Base-by-base conservation (phyloP, 2,329 filamentous ascomycete genomes). In the Pseudogymnoascus sp. region DNA sequence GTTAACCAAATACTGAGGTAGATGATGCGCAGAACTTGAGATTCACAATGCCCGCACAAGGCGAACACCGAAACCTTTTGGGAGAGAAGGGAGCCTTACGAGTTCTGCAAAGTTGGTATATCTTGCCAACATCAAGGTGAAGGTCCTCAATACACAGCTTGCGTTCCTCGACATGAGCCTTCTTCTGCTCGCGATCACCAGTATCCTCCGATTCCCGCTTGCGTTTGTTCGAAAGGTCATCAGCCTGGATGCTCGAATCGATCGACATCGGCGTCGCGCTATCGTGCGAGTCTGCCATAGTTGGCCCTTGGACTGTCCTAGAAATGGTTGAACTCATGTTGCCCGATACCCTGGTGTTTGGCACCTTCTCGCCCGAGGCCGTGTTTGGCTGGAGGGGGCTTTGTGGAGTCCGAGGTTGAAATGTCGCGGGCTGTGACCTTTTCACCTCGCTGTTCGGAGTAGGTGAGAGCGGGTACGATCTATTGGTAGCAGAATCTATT, bases 81-180 rank as follows among this genome's bases (percentile, higher is more conserved):
- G 63, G 59, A 64, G 66, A 71, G 66, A 77, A 79, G 82, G 81
- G 79, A 80, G 80, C 75, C 84, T 86, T 87, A 87, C 84, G 80
- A 78, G 79, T 84, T 80, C 81, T 83, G 80, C 84, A 84, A 77
- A 88, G 79, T 71, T 87, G 80, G 76, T 87, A 87, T 77, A 87
- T 87, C 72, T 82, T 78, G 76, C 85, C 85, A 66, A 88, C 84
- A 79, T 88, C 84, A 71, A 84, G 75, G 73, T 88, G 85, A 69
- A 88, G 79, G 75, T 86, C 82, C 70, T 86, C 80, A 75, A 88
- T 86, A 76, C 82, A 82, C 68, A 83, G 77, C 76, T 79, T 82
- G 77, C 82, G 79, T 73, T 82, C 80, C 77, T 86, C 84, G 75
- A 84, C 75, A 69, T 87, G 82, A 72, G 81, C 76, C 76, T 88